These are phyloP conservation scores for Lunularia cruciata DNA, from an alignment of 225 moss, liverwort and hornwort species.

Conservation along the genomic window DNA sequence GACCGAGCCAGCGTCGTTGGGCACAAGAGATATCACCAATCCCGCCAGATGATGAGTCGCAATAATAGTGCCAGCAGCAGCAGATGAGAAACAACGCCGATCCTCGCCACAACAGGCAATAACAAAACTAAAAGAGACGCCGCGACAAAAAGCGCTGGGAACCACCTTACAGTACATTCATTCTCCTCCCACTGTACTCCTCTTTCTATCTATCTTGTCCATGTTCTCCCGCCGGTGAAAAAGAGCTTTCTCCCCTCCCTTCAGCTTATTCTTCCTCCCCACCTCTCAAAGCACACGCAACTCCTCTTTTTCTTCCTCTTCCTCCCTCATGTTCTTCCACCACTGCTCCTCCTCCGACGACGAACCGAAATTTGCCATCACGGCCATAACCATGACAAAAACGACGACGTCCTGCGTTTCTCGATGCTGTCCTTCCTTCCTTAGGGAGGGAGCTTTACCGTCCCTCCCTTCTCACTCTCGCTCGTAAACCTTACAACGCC, in stretches of 20 bases:
- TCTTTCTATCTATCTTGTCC: no score
- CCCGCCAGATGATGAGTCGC: constrained; percentile 11
- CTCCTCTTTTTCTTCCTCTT: not conserved
- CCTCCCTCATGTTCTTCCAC: not conserved
- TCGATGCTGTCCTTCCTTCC: not conserved
- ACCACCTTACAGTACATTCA: not conserved
- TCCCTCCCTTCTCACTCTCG: no score
- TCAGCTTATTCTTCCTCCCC: not conserved
- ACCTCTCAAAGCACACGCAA: no score
- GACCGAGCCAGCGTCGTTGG: not conserved
- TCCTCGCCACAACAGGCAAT: not conserved
- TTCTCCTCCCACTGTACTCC: not conserved
- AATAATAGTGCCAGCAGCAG: constrained; percentile 6
- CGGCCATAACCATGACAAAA: constrained; percentile 7
- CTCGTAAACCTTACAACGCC: not conserved
- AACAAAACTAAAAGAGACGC: not conserved
- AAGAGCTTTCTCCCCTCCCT: not conserved
- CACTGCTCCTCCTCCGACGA: not conserved
- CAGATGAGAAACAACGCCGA: constrained; percentile 4
- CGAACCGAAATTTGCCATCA: no score
- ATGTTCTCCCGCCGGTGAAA: not conserved
- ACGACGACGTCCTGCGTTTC: no score
- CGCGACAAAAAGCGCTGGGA: constrained; percentile 8
- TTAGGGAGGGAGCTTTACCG: no score
- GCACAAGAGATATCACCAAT: not conserved